phyloP scores from a whole-genome alignment of 345 rosid species.

The Linum lewisii region DNA sequence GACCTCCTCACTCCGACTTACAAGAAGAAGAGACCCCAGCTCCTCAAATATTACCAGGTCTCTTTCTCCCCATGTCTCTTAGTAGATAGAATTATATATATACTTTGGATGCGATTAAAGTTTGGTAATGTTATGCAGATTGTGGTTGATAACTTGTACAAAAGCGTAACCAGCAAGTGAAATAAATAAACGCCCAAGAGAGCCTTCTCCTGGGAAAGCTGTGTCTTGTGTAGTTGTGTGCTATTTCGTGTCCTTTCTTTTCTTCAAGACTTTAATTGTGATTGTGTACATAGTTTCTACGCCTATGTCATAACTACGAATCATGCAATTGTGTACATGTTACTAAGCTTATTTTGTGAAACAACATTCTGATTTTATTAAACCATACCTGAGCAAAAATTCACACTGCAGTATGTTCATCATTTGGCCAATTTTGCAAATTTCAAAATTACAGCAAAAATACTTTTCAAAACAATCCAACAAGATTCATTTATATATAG shows the following conservation, averaged over 20 bases:
- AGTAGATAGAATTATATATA: neutral
- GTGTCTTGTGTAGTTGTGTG: too few species aligned
- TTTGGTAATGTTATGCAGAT: conserved; percentile 24
- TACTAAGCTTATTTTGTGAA: too few species aligned
- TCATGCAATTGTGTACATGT: too few species aligned
- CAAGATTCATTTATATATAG: too few species aligned
- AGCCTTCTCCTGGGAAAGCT: too few species aligned
- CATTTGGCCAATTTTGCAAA: too few species aligned
- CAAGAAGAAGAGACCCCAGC: conserved; percentile 92
- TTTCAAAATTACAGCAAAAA: too few species aligned
- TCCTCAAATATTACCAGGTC: conserved; percentile 81
- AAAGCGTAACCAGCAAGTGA: conserved; percentile 23
- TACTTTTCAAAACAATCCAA: too few species aligned
- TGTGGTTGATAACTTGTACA: conserved; percentile 63
- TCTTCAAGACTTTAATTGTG: neutral
- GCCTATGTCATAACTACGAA: too few species aligned
- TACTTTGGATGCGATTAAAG: too few species aligned
- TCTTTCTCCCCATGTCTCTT: neutral
- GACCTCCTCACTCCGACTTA: conserved; percentile 90
- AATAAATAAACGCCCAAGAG: too few species aligned
- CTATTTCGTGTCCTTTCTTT: too few species aligned
- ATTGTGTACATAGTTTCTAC: neutral
- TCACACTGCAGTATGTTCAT: neutral
- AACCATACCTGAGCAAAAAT: neutral
- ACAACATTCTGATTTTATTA: neutral